Conservation (phyloP, 495 filamentous ascomycete species). For the Cryomyces minteri region DNA sequence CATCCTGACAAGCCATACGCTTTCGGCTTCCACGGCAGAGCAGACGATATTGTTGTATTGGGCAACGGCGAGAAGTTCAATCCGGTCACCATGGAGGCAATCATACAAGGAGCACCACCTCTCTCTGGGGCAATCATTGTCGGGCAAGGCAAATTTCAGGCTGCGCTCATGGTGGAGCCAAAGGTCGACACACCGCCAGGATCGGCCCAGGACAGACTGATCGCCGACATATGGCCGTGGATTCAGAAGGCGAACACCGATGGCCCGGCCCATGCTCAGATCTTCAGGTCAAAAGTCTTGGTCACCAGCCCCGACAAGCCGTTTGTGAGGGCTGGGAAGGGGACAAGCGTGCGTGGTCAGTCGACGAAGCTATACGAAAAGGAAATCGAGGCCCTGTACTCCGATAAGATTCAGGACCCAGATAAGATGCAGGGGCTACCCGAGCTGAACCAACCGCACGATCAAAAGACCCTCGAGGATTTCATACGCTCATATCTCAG, state of each 20-base stretch:
- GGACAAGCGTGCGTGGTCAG: conserved; percentile 23
- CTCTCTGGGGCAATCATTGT: conserved; percentile 32
- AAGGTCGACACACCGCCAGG: background rate
- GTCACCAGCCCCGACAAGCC: conserved; percentile 20
- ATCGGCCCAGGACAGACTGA: background rate
- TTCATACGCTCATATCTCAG: too few species aligned
- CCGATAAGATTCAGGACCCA: background rate
- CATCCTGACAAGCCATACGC: conserved; percentile 9
- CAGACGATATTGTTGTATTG: conserved; percentile 9
- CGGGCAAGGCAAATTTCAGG: conserved; percentile 30
- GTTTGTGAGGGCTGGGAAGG: conserved; percentile 25
- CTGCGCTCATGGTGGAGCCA: conserved; percentile 34
- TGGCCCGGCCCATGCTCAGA: conserved; percentile 23
- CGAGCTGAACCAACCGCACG: too few species aligned
- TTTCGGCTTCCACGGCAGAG: conserved; percentile 10
- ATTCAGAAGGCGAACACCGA: conserved; percentile 28
- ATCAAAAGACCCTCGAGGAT: too few species aligned
- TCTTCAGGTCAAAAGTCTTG: conserved; percentile 24
- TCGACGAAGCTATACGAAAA: conserved; percentile 13
- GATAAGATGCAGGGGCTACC: too few species aligned
- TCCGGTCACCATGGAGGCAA: conserved; percentile 23
- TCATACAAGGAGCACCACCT: conserved; percentile 18
- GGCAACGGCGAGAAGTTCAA: conserved; percentile 7
- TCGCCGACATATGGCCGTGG: conserved; percentile 24
- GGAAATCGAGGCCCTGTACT: conserved; percentile 24